Evolutionary conservation across 2,329 filamentous ascomycete genomes (phyloP), one percentile per base, ranked within the genome.

Genomic region (Aureobasidium mangrovei): DNA sequence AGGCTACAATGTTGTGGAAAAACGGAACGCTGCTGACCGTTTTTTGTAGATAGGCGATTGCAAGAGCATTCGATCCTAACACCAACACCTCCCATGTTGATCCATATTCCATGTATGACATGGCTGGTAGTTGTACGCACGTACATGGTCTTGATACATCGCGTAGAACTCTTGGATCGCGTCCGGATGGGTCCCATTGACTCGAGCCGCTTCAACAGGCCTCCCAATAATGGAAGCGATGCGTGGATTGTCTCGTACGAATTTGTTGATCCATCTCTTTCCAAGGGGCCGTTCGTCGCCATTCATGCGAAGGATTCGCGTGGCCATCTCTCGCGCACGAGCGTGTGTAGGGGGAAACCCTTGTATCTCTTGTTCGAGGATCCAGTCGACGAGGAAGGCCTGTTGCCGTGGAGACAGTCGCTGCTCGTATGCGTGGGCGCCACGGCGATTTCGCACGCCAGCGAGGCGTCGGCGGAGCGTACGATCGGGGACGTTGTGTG

Each of bases 381-480:
- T 49, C 44, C 10, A 55, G 3, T 43, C 10, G 27, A 35, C 8
- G 12, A 55, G 53, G n/a, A 55, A 48, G 28, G 42, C 44, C 53
- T 48, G 36, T 33, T 55, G n/a, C 48, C 24, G 10, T 26, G 18
- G n/a, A 26, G 31, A 43, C 1, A 55, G 8, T 10, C 53, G 28
- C 35, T 48, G 24, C 5, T 29, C n/a, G 5, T 54, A 24, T 47
- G 26, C 7, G 36, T 54, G 24, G 5, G 29, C 44, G 2, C 12
- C 29, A 31, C 43, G 43, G 35, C 12, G 29, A 18, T 54, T 36
- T 1, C 18, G 31, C 33, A 4, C 35, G 10, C 53, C 7, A 35
- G 33, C 24, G 6, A 48, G 36, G 18, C 53, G 53, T 28, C 27
- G 1, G 18, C 36, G 36, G 7, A 54, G 36, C 28, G 43, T 54